Conservation (phyloP, 805 yeast genomes). For the Metschnikowia hibisci region DNA sequence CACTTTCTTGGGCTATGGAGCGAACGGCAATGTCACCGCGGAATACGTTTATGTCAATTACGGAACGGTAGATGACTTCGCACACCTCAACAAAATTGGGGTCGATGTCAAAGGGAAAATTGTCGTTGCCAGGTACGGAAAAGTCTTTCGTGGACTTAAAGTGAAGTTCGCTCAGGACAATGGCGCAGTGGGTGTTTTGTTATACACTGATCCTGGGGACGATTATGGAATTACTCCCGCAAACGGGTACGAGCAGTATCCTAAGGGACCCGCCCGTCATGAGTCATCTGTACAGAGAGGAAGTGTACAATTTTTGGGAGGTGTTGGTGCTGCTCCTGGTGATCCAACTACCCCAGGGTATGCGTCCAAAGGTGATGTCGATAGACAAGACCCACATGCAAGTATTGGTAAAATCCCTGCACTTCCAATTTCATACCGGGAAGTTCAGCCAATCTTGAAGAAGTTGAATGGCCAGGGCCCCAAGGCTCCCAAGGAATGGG, state of each 20-base stretch:
- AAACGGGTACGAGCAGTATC: slow-evolving; percentile 56
- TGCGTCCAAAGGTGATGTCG: slow-evolving; percentile 40
- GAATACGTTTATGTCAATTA: slow-evolving; percentile 58
- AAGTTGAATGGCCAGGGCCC: slow-evolving; percentile 58
- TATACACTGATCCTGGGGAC: slow-evolving; percentile 67
- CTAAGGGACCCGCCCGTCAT: slow-evolving; percentile 64
- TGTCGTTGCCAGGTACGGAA: slow-evolving; percentile 54
- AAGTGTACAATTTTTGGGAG: slow-evolving; percentile 53
- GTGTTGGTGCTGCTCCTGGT: slow-evolving; percentile 54
- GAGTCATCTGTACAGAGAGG: slow-evolving; percentile 60
- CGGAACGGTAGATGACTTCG: slow-evolving; percentile 56
- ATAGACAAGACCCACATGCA: slow-evolving; percentile 17
- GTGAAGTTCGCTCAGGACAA: slow-evolving; percentile 56
- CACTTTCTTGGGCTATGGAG: slow-evolving; percentile 62
- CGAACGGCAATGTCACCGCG: slow-evolving; percentile 56
- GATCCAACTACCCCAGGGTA: slow-evolving; percentile 77
- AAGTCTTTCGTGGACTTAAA: slow-evolving; percentile 51
- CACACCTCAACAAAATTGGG: slow-evolving; percentile 31
- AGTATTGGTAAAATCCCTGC: slow-evolving; percentile 65
- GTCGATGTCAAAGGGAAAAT: slow-evolving; percentile 52
- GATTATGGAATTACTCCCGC: slow-evolving; percentile 52
- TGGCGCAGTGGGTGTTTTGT: slow-evolving; percentile 61
- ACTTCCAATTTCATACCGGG: slow-evolving; percentile 62
- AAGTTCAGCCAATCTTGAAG: slow-evolving; percentile 59
- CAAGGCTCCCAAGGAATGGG: slow-evolving; percentile 39